Base-by-base conservation (phyloP, 495 filamentous ascomycete species). In the Letharia lupina region DNA sequence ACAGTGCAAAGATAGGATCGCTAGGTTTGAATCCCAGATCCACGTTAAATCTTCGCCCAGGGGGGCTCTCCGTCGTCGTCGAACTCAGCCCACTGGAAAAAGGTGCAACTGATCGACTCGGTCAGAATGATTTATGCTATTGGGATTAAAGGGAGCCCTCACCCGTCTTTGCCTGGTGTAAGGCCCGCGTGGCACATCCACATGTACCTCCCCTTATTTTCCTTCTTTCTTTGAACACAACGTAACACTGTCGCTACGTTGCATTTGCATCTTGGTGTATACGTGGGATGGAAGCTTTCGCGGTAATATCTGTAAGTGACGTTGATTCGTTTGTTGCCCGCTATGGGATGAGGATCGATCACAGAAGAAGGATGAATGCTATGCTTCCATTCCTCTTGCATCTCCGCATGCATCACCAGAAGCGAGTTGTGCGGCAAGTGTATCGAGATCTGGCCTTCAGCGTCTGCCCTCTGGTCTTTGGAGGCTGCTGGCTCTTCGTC, bases 381-480 rank as follows among this genome's bases (percentile, higher is more conserved):
- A 67, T 89, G 81, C 67, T 82, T 83, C 78, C 81, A 85, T 72
- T 81, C 77, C 54, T 83, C 81, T 63, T 83, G 80, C 79, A 81
- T 93, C 66, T 94, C 91, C 1, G 93, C 91, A 72, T 96, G 91
- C 94, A 98, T 98, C 7, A 97, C 78, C 0, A 98, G 78, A 2
- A 98, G 81, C 0, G 90, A 93, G 73, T 97, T 98, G 75, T 98
- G 94, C 2, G 92, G 93, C 0, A 98, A 84, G 72, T 94, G 90
- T 63, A 98, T 90, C 6, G 90, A 83, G 52, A 98, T 93, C 68
- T 95, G 91, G 8, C 93, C 93, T 70, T 89, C 85, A 7, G 78
- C 78, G 68, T 91, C 83, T 23, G 83, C 76, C 28, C 81, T 75
- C 15, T 76, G 44, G 39, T 40, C 65, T 68, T 52, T 72, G 62